Evolutionary conservation across 257 asterid species (phyloP), one percentile per base, ranked within the genome.

Genomic region (Penstemon barbatus): DNA sequence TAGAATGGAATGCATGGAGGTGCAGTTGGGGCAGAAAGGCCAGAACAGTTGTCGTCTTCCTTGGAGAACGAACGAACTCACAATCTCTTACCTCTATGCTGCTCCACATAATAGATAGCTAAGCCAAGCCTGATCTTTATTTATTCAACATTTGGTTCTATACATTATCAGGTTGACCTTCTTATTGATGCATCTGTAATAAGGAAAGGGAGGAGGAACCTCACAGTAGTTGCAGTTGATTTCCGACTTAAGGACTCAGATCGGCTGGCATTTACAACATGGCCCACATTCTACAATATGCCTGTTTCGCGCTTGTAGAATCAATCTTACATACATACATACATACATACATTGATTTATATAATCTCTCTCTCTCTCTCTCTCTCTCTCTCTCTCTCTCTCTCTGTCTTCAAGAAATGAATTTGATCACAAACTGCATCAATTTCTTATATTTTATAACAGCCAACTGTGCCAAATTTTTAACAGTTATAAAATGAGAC

Each of bases 1-100:
- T 69, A 90, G 97, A 93, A 90, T 71, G 93, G 92, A 70, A 73
- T 90, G 96, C 96, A 93, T 11, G 99, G 99, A 61, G 99, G 99
- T 42, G 86, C 95, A 3, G 93, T 90, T 70, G 97, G 81, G 6
- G 78, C 92, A 5, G 87, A 82, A 72, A 71, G 85, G 70, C 95
- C 77, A 79, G 92, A 79, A 90, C 98, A 48, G 83, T 90, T 7
- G 89, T 88, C 40, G 96, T 93, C 61, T 90, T 90, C 80, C 97
- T 93, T 10, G 97, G 97, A 71, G 99, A 90, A 15, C 0, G 18
- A 15, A 15, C 18, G 18, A 15, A 79, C 81, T 87, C 57, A 77
- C 89, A 78, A 75, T 87, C 44, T 79, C 88, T 44, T 90, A 93
- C 78, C 95, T 88, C 68, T 83, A 95, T 69, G 83, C 92, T 37